Conservation (phyloP, 805 yeast genomes). For the Saccharomycopsis fibuligera region DNA sequence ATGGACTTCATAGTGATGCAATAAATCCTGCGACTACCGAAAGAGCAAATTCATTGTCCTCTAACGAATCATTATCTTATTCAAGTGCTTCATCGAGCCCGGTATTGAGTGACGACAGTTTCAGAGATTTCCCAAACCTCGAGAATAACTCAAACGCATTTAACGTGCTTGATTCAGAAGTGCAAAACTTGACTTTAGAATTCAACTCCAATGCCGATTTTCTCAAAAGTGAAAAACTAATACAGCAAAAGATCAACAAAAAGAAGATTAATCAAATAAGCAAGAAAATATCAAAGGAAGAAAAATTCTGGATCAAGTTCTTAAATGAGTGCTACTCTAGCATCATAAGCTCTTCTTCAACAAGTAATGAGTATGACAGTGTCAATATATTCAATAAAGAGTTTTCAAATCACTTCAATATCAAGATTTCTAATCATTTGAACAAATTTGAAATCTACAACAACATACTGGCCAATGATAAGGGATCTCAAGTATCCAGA, state of each 20-base stretch:
- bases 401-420: conserved; percentile 17
- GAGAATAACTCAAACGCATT: conserved; percentile 18
- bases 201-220: conserved; percentile 18
- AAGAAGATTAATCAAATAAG: conserved; percentile 16
- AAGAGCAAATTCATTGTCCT: neutral
- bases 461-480: conserved; percentile 5
- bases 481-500: neutral
- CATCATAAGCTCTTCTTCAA: neutral
- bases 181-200: conserved; percentile 19
- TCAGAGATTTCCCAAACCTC: conserved; percentile 15
- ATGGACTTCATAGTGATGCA: too few relatives aligned
- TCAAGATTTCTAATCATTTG: conserved; percentile 8
- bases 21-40: neutral
- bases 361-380: conserved; percentile 2
- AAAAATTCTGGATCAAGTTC: conserved; percentile 20
- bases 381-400: conserved; percentile 11
- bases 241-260: conserved; percentile 18
- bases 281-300: conserved; percentile 17
- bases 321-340: conserved; percentile 13
- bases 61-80: neutral
- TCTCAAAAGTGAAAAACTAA: conserved; percentile 14
- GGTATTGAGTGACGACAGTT: conserved; percentile 18
- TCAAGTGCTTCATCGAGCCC: conserved; percentile 14
- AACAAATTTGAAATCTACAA: conserved; percentile 15
- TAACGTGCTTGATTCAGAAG: conserved; percentile 18